Conservation (phyloP, 345 rosid species). For the Eucalyptus marginata region DNA sequence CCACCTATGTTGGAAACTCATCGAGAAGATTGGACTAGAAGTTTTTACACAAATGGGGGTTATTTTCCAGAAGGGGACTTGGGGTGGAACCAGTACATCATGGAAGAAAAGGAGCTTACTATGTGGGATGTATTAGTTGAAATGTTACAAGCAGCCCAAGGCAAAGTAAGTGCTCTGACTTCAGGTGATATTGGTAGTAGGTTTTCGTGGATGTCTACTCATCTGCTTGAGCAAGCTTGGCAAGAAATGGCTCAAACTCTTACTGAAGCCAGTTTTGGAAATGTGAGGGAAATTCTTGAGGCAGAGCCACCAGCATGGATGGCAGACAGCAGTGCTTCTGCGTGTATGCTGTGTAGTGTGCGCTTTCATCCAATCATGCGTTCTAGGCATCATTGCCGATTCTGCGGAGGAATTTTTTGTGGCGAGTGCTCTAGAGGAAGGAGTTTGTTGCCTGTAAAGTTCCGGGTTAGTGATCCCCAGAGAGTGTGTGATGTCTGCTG, state of each 20-base stretch:
- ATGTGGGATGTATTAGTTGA: slow-evolving; percentile 94
- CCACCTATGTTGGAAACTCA: slow-evolving; percentile 78
- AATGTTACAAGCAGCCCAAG: slow-evolving; percentile 77
- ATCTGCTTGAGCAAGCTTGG: slow-evolving; percentile 92
- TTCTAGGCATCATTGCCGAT: slow-evolving; percentile 94
- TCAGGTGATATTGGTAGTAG: slow-evolving; percentile 46
- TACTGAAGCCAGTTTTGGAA: slow-evolving; percentile 60
- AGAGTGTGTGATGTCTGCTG: slow-evolving; percentile 92
- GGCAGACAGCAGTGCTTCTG: slow-evolving; percentile 77
- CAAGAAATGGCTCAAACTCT: slow-evolving; percentile 91
- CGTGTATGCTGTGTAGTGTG: slow-evolving; percentile 81
- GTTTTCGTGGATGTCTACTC: slow-evolving; percentile 49
- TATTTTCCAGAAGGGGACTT: slow-evolving; percentile 86
- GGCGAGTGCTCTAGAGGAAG: slow-evolving; percentile 82
- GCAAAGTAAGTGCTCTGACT: slow-evolving; percentile 67
- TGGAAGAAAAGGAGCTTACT: slow-evolving; percentile 66
- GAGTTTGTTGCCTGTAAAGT: slow-evolving; percentile 75
- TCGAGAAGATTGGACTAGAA: slow-evolving; percentile 55
- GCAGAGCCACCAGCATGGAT: slow-evolving; percentile 89
- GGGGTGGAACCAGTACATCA: slow-evolving; percentile 63
- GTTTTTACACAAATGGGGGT: slow-evolving; percentile 57
- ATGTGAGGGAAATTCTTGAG: slow-evolving; percentile 58
- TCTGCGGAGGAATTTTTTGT: slow-evolving; percentile 91
- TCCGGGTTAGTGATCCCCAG: slow-evolving; percentile 57
- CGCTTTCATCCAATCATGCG: slow-evolving; percentile 94